Base-by-base conservation (phyloP, 768 basidiomycete genomes). In the Boletus coccyginus region DNA sequence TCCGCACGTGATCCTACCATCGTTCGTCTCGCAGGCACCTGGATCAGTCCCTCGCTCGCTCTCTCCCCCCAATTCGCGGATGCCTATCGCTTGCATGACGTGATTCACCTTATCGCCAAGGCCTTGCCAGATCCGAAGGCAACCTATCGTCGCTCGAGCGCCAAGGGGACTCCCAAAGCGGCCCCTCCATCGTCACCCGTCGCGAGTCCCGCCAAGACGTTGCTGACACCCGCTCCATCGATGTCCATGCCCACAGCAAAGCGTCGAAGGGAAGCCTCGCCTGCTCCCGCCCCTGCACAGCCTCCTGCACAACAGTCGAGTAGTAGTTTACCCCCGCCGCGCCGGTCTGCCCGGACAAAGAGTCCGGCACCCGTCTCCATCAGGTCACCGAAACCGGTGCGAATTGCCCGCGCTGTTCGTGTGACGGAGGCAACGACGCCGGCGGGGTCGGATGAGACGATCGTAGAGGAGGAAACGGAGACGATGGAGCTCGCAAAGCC, bases 21-120 rank as follows among this genome's bases (percentile, higher is more conserved):
- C 65, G 83, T 89, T 51, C 82, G 93, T 60, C 85, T 98, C 53
- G 94, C 94, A 3, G 94, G 94, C 14, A 89, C 86, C 32, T 98
- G 94, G 94, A 85, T 92, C 57, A 78, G 80, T 53, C 77, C 86
- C 32, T 66, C 79, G 7, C 69, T 86, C 10, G 94, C 94, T 1
- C 69, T 82, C 41, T 77, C 79, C 60, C 58, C 70, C 7, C 58
- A 66, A 7, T 76, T 96, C 35, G 92, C 90, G 7, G 77, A 79
- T 4, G 74, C 77, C 7, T 98, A 97, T 64, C 73, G 71, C 17
- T 75, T 98, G 8, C 75, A 72, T 7, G 72, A 78, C 5, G 77
- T 92, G 60, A 81, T 92, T 58, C 71, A 80, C 41, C 77, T 81
- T 7, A 84, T 96, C 35, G 82, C 87, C 40, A 77, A 81, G 19